Conservation (phyloP, 1,284 basidiomycete genomes). For the Cryptococcus deneoformans region DNA sequence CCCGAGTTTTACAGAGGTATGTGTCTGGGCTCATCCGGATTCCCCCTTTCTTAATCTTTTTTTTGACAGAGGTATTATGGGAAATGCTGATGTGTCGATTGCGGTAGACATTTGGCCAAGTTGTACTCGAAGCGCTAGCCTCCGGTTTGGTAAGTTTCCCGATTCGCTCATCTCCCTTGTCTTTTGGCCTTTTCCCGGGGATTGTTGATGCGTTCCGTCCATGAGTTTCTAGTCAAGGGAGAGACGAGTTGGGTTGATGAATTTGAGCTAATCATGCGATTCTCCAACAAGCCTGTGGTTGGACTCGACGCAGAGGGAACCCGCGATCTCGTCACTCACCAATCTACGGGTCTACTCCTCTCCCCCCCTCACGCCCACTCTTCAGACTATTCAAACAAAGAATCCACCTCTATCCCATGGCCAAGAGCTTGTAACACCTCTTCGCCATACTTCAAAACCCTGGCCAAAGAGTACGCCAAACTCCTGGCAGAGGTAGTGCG, state of each 20-base stretch:
- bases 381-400: too few relatives aligned
- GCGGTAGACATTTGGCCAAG: constrained; percentile 56
- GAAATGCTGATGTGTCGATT: neutral
- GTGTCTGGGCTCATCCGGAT: too few relatives aligned
- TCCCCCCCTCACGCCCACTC: constrained; percentile 1
- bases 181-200: too few relatives aligned
- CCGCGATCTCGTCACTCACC: constrained; percentile 55
- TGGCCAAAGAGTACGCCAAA: constrained; percentile 51
- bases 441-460: constrained; percentile 42
- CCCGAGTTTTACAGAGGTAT: constrained; percentile 53
- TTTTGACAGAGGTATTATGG: neutral
- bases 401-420: constrained; percentile 14
- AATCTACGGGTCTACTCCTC: constrained; percentile 52
- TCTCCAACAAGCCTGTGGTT: constrained; percentile 50
- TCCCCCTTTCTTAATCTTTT: constrained; percentile 2
- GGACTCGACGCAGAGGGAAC: constrained; percentile 59
- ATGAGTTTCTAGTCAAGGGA: neutral
- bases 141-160: constrained; percentile 49
- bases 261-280: neutral
- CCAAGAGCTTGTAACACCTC: constrained; percentile 43
- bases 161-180: too few relatives aligned
- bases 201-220: neutral
- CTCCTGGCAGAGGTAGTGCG: constrained; percentile 47
- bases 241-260: neutral
- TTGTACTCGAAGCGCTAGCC: constrained; percentile 58